Conservation (phyloP, 805 yeast species). For the Kluyveromyces starmeri region DNA sequence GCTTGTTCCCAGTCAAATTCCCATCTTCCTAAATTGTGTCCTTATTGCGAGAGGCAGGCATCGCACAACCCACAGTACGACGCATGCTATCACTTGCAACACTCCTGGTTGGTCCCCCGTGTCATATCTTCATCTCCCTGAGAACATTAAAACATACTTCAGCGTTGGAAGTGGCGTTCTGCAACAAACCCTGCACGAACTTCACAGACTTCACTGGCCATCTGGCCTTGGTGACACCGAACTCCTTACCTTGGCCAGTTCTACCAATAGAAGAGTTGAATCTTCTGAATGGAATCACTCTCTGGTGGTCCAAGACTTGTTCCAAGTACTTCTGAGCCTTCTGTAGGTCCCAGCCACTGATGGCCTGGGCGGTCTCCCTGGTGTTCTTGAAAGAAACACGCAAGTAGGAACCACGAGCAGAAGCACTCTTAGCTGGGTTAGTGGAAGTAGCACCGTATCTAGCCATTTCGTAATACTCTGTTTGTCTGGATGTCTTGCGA, state of each 20-base stretch:
- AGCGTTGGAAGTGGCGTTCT: slow-evolving; percentile 98
- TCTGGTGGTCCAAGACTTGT: slow-evolving; percentile 94
- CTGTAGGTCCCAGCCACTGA: slow-evolving; percentile 95
- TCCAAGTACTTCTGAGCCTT: slow-evolving; percentile 93
- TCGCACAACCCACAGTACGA: too few species aligned
- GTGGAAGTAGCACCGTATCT: slow-evolving; percentile 99
- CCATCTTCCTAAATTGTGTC: too few species aligned
- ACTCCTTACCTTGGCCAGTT: slow-evolving; percentile 99
- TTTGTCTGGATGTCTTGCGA: too few species aligned
- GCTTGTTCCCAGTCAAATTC: too few species aligned
- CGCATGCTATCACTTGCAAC: too few species aligned
- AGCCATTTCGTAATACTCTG: slow-evolving; percentile 53
- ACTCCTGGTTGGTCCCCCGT: too few species aligned
- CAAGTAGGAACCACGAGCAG: slow-evolving; percentile 98
- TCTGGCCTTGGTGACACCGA: slow-evolving; percentile 99
- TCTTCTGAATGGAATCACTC: slow-evolving; percentile 99
- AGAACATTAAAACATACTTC: slow-evolving; percentile 52
- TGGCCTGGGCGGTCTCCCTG: slow-evolving; percentile 98
- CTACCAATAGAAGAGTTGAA: slow-evolving; percentile 95
- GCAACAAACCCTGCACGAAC: slow-evolving; percentile 87
- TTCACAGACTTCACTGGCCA: slow-evolving; percentile 99
- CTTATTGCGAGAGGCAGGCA: too few species aligned
- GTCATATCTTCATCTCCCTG: too few species aligned
- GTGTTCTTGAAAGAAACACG: slow-evolving; percentile 99
- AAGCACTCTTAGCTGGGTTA: slow-evolving; percentile 98